These are phyloP conservation scores for Orbilia blumenaviensis DNA, from an alignment of 2,329 filamentous ascomycete genomes.

Conservation along the genomic window DNA sequence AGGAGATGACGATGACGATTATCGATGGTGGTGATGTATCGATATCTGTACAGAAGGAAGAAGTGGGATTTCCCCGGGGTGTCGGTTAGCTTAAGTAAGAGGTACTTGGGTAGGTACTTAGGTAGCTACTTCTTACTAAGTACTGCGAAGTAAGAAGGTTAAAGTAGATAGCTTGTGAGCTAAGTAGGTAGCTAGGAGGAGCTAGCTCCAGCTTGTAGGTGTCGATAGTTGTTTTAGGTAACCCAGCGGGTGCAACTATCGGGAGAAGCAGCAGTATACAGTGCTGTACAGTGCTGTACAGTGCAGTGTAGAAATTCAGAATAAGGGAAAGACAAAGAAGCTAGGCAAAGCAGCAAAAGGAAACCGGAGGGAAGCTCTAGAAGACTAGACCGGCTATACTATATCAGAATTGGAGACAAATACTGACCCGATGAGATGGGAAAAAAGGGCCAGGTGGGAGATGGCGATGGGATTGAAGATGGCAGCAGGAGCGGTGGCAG, in stretches of 20 bases:
- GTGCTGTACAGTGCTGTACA: too few species aligned
- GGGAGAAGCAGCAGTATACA: too few species aligned
- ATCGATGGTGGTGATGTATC: not conserved
- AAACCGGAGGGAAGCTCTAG: not conserved
- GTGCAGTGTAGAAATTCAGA: too few species aligned
- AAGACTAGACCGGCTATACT: conserved; percentile 3
- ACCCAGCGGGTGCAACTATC: not conserved
- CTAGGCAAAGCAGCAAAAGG: not conserved
- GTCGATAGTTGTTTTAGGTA: not conserved
- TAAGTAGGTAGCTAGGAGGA: too few species aligned
- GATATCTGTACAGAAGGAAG: too few species aligned
- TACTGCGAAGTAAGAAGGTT: too few species aligned
- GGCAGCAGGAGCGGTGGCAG: too few species aligned
- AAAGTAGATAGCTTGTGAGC: too few species aligned
- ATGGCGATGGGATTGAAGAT: conserved; percentile 1
- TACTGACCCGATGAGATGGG: not conserved
- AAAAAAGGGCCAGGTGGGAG: not conserved
- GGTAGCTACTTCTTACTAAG: too few species aligned
- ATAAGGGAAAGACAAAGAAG: conserved; percentile 1
- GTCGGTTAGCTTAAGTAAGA: too few species aligned
- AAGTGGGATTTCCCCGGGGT: not conserved
- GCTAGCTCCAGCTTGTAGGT: too few species aligned
- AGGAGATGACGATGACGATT: conserved; percentile 3
- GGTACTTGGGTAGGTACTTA: too few species aligned
- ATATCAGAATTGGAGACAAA: not conserved